Evolutionary conservation across 345 rosid species (phyloP), one percentile per base, ranked within the genome.

Genomic region (Toxicodendron radicans): DNA sequence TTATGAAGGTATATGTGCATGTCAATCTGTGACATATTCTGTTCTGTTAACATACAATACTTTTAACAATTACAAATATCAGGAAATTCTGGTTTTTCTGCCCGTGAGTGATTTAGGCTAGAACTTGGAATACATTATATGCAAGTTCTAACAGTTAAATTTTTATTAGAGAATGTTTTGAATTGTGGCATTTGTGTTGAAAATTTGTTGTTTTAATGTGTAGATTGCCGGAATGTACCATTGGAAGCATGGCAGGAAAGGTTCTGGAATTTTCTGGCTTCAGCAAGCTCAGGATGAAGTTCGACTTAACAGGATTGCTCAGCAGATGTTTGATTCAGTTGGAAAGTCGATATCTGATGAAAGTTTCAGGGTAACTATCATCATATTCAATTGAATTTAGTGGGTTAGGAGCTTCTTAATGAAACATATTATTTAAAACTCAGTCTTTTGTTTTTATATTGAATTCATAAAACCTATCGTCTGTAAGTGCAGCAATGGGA

Each of bases 241-340:
- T 71, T 95, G 97, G 98, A 95, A 95, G 88, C 97, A 91, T 85
- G 98, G 98, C 71, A 85, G 87, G 82, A 91, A 90, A 86, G 97
- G 97, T 33, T 79, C 85, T 74, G 99, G 90, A 65, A 82, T 93
- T 30, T 95, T 85, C 73, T 95, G 98, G 98, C 98, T 95, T 77
- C 98, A 90, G 73, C 97, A 91, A 87, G 98, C 97, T 73, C 83
- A 38, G 24, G 96, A 93, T 38, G 94, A 90, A 73, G 76, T 83
- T 65, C 81, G 85, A 76, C 96, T 93, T 66, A 87, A 85, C 73
- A 86, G 81, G 85, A 95, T 95, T 77, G 88, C 96, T 77, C 97
- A 85, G 84, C 93, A 88, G 83, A 77, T 95, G 83, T 93, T 91
- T 84, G 92, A 88, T 78, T 89, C 91, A 69, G 98, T 95, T 75